A percentile compares a stretch with the other conserved stretches of the same genome.
phyloP scores from a whole-genome alignment of 768 basidiomycete genomes.

The Megacollybia marginata region DNA sequence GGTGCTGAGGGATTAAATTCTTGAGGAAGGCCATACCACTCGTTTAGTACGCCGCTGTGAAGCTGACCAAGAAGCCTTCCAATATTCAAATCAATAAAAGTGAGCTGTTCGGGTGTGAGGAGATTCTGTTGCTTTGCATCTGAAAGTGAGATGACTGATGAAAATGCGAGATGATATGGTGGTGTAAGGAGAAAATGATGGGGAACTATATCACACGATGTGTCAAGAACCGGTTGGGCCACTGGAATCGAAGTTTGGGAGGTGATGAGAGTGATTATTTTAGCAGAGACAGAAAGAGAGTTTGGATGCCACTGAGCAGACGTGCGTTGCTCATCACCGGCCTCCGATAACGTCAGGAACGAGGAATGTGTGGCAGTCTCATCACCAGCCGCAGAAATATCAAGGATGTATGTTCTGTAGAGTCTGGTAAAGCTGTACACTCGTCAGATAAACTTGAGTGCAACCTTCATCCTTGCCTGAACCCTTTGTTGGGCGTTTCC shows the following conservation, averaged over 20 bases:
- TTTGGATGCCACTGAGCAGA: constrained; percentile 23
- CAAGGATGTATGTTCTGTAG: constrained; percentile 17
- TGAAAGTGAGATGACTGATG: constrained; percentile 28
- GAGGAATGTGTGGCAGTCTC: constrained; percentile 17
- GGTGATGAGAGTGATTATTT: constrained; percentile 35
- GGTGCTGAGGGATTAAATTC: constrained; percentile 22
- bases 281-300: constrained; percentile 27
- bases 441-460: not conserved
- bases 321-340: not conserved
- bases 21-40: constrained; percentile 60
- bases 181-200: constrained; percentile 47
- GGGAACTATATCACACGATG: constrained; percentile 35
- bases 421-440: constrained; percentile 16
- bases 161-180: constrained; percentile 27
- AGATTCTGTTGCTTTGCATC: constrained; percentile 27
- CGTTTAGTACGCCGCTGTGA: constrained; percentile 64
- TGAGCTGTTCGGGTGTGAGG: constrained; percentile 29
- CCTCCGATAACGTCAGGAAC: constrained; percentile 11
- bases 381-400: constrained; percentile 12
- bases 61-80: constrained; percentile 55
- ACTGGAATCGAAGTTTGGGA: constrained; percentile 43
- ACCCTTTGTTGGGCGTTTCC: not conserved
- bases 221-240: constrained; percentile 40
- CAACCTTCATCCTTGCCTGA: not conserved
- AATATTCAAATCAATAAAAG: constrained; percentile 50